Conservation (phyloP, 345 rosid genomes). For the Pistacia integerrima region DNA sequence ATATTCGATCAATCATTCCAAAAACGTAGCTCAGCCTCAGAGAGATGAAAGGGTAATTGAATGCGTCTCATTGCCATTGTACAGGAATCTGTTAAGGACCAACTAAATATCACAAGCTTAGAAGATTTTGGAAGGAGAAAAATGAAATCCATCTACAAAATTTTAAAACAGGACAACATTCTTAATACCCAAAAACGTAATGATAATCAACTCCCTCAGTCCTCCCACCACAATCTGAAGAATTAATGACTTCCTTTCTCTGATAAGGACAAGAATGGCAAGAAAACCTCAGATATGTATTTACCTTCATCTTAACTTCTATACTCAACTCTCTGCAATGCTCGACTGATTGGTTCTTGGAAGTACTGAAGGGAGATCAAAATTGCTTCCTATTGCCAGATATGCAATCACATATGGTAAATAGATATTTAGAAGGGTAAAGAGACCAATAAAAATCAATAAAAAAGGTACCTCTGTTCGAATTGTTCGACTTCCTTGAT, state of each 20-base stretch:
- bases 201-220: no score
- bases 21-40: no score
- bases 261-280: neutral
- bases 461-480: slow-evolving; percentile 68
- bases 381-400: slow-evolving; percentile 67
- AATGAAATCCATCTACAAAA: no score
- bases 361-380: slow-evolving; percentile 85
- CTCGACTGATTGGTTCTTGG: slow-evolving; percentile 72
- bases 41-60: no score
- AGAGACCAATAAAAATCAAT: neutral
- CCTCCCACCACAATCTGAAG: neutral
- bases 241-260: neutral
- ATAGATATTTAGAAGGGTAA: neutral
- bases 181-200: no score
- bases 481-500: slow-evolving; percentile 93
- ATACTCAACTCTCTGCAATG: slow-evolving; percentile 39
- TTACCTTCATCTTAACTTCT: slow-evolving; percentile 9
- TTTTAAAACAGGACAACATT: no score
- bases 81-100: no score
- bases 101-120: no score
- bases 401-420: neutral
- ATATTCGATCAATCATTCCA: no score
- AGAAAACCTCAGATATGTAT: neutral
- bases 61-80: no score
- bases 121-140: no score